phyloP scores from a whole-genome alignment of 1,284 basidiomycete species.

The Papiliotrema nemorosa region DNA sequence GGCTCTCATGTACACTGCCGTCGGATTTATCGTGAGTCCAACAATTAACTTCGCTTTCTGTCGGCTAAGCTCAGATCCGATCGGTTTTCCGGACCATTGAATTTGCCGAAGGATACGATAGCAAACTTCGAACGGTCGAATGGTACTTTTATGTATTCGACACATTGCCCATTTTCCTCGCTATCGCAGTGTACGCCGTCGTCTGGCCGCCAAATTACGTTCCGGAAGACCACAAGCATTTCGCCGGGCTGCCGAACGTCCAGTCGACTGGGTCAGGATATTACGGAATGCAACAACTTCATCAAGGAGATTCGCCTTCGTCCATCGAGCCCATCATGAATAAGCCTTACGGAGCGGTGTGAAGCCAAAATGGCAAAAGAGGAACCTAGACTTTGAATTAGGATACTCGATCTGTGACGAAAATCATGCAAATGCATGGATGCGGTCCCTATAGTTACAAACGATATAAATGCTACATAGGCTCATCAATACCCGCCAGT shows the following conservation, averaged over 20 bases:
- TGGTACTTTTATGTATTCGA: slow-evolving; percentile 64
- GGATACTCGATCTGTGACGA: too few species aligned
- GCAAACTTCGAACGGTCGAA: slow-evolving; percentile 62
- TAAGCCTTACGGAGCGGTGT: too few species aligned
- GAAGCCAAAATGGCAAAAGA: too few species aligned
- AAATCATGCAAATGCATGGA: too few species aligned
- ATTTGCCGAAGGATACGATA: slow-evolving; percentile 61
- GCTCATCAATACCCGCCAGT: slow-evolving; percentile 17
- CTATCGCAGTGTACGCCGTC: slow-evolving; percentile 50
- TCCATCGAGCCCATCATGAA: too few species aligned
- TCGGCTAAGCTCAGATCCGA: slow-evolving; percentile 55
- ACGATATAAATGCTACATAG: not conserved
- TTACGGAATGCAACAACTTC: too few species aligned
- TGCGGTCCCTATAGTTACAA: not conserved
- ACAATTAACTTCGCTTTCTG: too few species aligned
- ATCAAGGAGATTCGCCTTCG: too few species aligned
- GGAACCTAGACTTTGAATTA: too few species aligned
- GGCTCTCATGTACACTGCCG: slow-evolving; percentile 58
- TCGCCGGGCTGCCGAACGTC: not conserved
- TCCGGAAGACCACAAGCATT: not conserved
- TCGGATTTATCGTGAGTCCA: slow-evolving; percentile 59
- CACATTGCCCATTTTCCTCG: slow-evolving; percentile 57
- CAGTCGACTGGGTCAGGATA: too few species aligned
- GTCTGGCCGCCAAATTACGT: slow-evolving; percentile 30
- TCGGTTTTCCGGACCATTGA: slow-evolving; percentile 66